Evolutionary conservation across 2,329 filamentous ascomycete genomes (phyloP), one percentile per base, ranked within the genome.

Genomic region (Alternaria panax): DNA sequence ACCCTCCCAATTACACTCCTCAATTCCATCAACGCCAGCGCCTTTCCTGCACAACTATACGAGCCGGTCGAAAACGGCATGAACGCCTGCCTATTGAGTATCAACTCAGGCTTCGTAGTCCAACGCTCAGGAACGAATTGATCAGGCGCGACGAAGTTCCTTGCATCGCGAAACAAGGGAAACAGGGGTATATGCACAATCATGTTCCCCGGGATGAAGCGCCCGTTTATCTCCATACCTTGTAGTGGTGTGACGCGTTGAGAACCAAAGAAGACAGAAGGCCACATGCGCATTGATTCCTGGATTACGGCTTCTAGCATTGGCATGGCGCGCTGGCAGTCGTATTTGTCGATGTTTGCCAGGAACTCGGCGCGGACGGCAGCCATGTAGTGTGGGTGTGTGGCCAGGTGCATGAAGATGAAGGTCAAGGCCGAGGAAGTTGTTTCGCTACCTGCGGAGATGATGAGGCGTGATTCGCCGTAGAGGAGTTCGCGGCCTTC

Each of bases 31-130:
- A 89, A 87, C 1, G 87, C 87, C 42, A 90, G 76, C 0, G 45
- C 82, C 80, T 90, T 91, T 1, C 89, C 89, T 43, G 90, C 89
- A 71, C 90, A 92, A 6, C 86, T 88, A 24, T 89, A 81, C 0
- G 88, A 85, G 0, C 90, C 90, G 47, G 90, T 80, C 25, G 84
- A 87, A 66, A 92, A 92, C 2, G 91, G 89, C 57, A 87, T 90
- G 75, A 91, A 93, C 0, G 90, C 90, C 34, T 81, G 45, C 36
- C 56, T 68, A 25, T 68, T 64, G 2, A 64, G 41, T 3, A 72
- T 54, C 18, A 72, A 41, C 4, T 70, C 67, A 4, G 65, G 62
- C 4, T 32, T 54, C 7, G 57, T 63, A 0, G 63, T 70, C 70
- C 70, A 73, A 4, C 67, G 54, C 47, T 73, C 68, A 5, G 69